phyloP scores from a whole-genome alignment of 345 rosid species.

The Geranium rotundifolium region DNA sequence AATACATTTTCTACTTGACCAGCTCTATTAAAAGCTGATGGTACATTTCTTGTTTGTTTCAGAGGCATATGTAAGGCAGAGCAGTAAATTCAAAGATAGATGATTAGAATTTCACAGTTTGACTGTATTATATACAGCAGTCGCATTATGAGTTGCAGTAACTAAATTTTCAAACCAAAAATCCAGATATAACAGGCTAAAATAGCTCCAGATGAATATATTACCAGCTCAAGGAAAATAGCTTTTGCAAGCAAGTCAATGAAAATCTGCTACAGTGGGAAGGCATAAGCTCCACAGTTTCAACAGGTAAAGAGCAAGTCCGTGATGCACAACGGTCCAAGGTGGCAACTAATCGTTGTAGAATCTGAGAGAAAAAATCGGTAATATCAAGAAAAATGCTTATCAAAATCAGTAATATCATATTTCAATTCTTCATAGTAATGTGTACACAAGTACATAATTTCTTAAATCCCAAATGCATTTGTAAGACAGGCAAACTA shows the following conservation, averaged over 20 bases:
- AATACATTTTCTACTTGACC: not conserved
- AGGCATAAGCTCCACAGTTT: slow-evolving; percentile 97
- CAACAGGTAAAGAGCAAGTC: slow-evolving; percentile 83
- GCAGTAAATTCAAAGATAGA: not conserved
- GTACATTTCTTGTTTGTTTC: not conserved
- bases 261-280: slow-evolving; percentile 85
- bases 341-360: slow-evolving; percentile 71
- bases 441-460: no score
- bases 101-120: not conserved
- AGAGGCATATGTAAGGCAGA: not conserved
- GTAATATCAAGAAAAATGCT: not conserved
- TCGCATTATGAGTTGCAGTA: not conserved
- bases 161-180: not conserved
- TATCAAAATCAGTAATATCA: not conserved
- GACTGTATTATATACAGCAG: no score
- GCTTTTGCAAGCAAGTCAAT: slow-evolving; percentile 64
- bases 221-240: slow-evolving; percentile 84
- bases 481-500: not conserved
- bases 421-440: not conserved
- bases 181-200: not conserved
- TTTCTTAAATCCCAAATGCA: not conserved
- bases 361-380: slow-evolving; percentile 35
- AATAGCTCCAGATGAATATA: not conserved
- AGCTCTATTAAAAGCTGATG: not conserved
- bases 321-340: slow-evolving; percentile 96